Conservation (phyloP, 805 yeast species). For the Ogataea zsoltii region DNA sequence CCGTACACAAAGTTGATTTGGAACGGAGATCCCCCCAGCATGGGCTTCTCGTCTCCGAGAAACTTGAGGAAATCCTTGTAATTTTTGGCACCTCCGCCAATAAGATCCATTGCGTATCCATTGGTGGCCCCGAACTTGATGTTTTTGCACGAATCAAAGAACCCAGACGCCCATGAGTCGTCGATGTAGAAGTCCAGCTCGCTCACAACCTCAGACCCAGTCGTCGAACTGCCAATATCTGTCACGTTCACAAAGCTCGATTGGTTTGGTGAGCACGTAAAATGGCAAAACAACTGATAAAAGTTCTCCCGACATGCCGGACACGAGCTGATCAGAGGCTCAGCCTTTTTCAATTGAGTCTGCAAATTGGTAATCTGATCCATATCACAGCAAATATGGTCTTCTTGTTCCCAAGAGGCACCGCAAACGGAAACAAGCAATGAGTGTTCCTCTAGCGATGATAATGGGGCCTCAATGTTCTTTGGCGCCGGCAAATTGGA, state of each 20-base stretch:
- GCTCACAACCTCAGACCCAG: conserved; percentile 61
- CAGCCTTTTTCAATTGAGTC: conserved; percentile 69
- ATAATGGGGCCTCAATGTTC: conserved; percentile 47
- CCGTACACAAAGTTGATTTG: conserved; percentile 76
- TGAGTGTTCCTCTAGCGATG: conserved; percentile 44
- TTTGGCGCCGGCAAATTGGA: conserved; percentile 76
- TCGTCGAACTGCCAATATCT: conserved; percentile 45
- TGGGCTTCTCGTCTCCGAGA: conserved; percentile 91
- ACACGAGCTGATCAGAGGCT: conserved; percentile 79
- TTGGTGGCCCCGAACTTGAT: conserved; percentile 93
- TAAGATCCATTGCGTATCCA: conserved; percentile 93
- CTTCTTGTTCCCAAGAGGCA: conserved; percentile 50
- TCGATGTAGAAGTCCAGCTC: conserved; percentile 68
- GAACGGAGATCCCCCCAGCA: conserved; percentile 93
- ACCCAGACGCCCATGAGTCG: conserved; percentile 55
- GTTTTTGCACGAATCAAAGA: conserved; percentile 83
- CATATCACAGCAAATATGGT: conserved; percentile 67
- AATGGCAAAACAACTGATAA: conserved; percentile 77
- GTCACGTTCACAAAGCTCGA: conserved; percentile 71
- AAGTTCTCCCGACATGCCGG: conserved; percentile 93
- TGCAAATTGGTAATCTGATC: conserved; percentile 60
- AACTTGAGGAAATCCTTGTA: conserved; percentile 77
- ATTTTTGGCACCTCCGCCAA: conserved; percentile 94
- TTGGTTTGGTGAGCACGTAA: conserved; percentile 89
- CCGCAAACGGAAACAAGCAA: conserved; percentile 71